Base-by-base conservation (phyloP, 192 early-diverging fungal genomes). In the Rhizophlyctis rosea region DNA sequence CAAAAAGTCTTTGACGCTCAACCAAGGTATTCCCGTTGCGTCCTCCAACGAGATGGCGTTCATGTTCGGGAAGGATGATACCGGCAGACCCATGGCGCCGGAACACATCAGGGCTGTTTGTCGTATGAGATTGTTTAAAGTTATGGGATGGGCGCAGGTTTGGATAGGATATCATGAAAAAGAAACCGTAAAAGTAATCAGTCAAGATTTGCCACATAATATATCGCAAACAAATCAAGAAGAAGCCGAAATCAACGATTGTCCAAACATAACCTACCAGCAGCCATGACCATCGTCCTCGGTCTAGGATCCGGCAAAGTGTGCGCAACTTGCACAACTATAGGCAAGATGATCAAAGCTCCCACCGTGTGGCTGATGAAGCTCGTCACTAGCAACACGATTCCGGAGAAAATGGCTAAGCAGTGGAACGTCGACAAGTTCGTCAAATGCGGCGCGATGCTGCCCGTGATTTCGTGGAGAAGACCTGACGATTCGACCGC, bases 341-440 rank as follows among this genome's bases (percentile, higher is more conserved):
- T 91, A 4, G 95, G 95, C 48, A 98, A 71, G n/a, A 98, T 90
- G 61, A 98, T 98, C 66, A 96, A 72, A 14, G 95, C 91, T 3
- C 87, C 95, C 0, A 98, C 95, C 1, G 95, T 98, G 70, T 98
- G 95, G 28, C 88, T 91, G 52, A 98, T 92, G 66, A 98, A 98
- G 1, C 89, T 92, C 23, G 93, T 89, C 56, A 91, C 84, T 3
- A 96, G 82, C 16, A 93, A 68, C 3, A 96, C 88, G 29, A 96
- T 75, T 0, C 74, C 81, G 30, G 87, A 81, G 69, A 98, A 91
- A 9, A 92, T 73, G 47, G 86, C 82, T 55, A 90, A 62, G 1
- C 92, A 87, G 28, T 76, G 69, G 68, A 89, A 95, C 4, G 86
- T 73, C 14, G 88, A 76, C 54, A 92, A 70, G 13, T 77, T 87